Base-by-base conservation (phyloP, 1,284 basidiomycete species). In the Trichosporon inkin region DNA sequence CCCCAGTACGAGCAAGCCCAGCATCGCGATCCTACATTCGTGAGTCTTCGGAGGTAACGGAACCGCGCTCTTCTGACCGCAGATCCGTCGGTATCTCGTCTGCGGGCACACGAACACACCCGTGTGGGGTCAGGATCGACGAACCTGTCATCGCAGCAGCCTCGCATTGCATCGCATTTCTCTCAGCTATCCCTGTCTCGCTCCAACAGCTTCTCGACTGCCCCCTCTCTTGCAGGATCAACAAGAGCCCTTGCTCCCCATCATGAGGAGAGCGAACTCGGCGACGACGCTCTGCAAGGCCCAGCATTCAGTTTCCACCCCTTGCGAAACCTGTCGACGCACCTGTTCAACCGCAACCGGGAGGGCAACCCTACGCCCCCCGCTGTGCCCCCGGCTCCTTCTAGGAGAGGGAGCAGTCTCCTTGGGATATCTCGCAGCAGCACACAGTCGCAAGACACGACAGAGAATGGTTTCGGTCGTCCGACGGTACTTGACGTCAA, bases 401-500 rank as follows among this genome's bases (percentile, higher is more conserved):
- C 28, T 47, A 44, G 41, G 10, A 35, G 34, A 32, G 40, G 41
- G 22, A 56, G 20, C 28, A 56, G 41, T 47, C 35, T 53, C 17
- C 34, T 53, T 10, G 51, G 51, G 3, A 22, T 53, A 13, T 53
- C 51, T 4, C 34, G 34, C 51, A 37, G 35, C 32, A 34, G 49
- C 32, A 47, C 24, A 32, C 55, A 51, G 54, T 52, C 22, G 13
- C 8, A 13, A 39, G 28, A 53, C 35, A 10, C 57, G 20, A 38
- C 34, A 10, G 55, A 61, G 47, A 47, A 47, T 11, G 52, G 47
- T n/a, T 56, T 72, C 37, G 89, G 89, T 0, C 80, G 78, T 0
- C 92, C 94, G 0, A 91, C 88, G 0, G 89, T 90, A 11, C 78
- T 98, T 58, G 86, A 89, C 10, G 88, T 89, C 10, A 90, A 90